Percentiles rank a stretch among this genome's conserved stretches.
Conservation (phyloP, 805 yeast genomes). For the Clavispora santaluciae region DNA sequence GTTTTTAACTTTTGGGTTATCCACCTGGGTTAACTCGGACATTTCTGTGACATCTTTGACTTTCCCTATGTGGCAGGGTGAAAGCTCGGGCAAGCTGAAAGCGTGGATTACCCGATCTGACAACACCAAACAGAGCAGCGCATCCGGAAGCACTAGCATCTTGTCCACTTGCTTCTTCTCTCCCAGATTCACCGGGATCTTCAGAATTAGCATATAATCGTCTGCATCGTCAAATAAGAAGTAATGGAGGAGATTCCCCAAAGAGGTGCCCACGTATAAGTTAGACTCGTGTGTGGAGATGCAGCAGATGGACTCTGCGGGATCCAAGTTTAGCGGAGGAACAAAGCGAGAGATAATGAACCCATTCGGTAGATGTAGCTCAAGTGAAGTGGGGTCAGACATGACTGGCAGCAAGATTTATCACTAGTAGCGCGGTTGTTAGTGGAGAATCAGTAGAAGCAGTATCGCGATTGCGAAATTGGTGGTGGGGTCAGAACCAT, state of each 20-base stretch:
- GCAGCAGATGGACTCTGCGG: slow-evolving; percentile 12
- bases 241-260: slow-evolving; percentile 34
- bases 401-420: too few relatives aligned
- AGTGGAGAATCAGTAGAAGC: background rate
- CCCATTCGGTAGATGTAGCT: background rate
- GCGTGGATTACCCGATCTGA: slow-evolving; percentile 23
- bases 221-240: slow-evolving; percentile 37
- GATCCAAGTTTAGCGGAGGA: background rate
- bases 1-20: slow-evolving; percentile 5
- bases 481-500: too few relatives aligned
- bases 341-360: slow-evolving; percentile 1
- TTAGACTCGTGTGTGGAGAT: slow-evolving; percentile 25
- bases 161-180: slow-evolving; percentile 16
- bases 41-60: slow-evolving; percentile 32
- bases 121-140: slow-evolving; percentile 23
- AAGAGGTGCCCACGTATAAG: slow-evolving; percentile 34
- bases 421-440: background rate
- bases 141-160: slow-evolving; percentile 22
- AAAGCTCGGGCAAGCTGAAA: slow-evolving; percentile 33
- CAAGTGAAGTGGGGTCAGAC: background rate
- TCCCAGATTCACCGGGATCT: slow-evolving; percentile 13
- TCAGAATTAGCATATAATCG: slow-evolving; percentile 27
- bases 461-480: background rate
- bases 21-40: slow-evolving; percentile 19
- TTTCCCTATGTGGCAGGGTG: slow-evolving; percentile 34